These are phyloP conservation scores for Calocybe gangraenosa DNA, from an alignment of 768 basidiomycete species.

Conservation along the genomic window DNA sequence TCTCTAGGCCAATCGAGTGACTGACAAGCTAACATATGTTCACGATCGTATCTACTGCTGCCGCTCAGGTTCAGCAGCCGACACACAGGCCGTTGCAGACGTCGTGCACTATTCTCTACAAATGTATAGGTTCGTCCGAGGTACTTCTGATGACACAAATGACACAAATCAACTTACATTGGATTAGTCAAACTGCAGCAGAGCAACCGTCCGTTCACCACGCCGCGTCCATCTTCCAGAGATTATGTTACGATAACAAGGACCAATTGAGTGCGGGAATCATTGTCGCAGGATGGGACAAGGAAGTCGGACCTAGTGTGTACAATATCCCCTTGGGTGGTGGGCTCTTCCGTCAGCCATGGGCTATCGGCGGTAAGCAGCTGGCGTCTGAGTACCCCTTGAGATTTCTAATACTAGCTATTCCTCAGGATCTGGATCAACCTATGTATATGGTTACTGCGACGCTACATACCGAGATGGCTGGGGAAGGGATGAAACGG, in stretches of 20 bases:
- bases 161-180: background rate
- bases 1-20: constrained; percentile 89
- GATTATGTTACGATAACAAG: constrained; percentile 91
- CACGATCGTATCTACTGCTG: constrained; percentile 99
- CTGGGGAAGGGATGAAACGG: constrained; percentile 84
- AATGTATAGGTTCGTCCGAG: constrained; percentile 50
- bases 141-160: background rate
- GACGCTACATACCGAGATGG: constrained; percentile 96
- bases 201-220: constrained; percentile 73
- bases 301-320: constrained; percentile 83
- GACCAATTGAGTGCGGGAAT: constrained; percentile 86
- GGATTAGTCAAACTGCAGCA: constrained; percentile 50
- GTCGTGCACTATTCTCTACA: constrained; percentile 81
- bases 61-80: constrained; percentile 95
- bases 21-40: constrained; percentile 94
- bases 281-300: constrained; percentile 98
- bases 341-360: constrained; percentile 94
- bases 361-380: constrained; percentile 91
- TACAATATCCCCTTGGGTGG: constrained; percentile 98
- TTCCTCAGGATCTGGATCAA: constrained; percentile 83
- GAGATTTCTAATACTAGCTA: background rate
- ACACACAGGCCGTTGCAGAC: constrained; percentile 96
- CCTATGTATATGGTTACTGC: constrained; percentile 98
- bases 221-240: constrained; percentile 82
- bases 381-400: background rate